Conservation (phyloP, 331 rosid species). For the Phaseolus coccineus region DNA sequence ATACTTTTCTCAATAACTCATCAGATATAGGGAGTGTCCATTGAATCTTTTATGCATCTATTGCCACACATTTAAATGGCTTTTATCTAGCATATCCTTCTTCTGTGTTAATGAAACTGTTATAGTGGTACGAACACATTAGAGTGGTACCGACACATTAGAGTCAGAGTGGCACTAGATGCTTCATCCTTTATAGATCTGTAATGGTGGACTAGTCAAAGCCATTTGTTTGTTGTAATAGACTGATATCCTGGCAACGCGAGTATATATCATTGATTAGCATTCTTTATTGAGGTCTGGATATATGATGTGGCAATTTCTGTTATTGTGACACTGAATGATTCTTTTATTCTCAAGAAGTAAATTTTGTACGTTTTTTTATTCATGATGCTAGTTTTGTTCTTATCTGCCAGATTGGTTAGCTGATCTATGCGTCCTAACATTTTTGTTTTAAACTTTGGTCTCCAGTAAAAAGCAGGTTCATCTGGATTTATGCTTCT, state of each 20-base stretch:
- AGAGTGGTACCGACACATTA: neutral
- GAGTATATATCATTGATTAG: too few species aligned
- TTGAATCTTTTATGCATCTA: neutral
- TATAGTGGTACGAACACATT: neutral
- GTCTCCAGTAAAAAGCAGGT: slow-evolving; percentile 86
- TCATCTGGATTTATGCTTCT: slow-evolving; percentile 94
- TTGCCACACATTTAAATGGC: neutral
- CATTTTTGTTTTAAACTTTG: slow-evolving; percentile 22
- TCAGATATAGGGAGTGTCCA: neutral
- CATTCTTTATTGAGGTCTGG: neutral
- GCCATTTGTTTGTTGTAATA: neutral
- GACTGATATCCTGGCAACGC: neutral
- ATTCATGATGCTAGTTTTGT: neutral
- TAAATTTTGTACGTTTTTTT: neutral
- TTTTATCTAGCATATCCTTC: neutral
- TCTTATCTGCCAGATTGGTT: neutral
- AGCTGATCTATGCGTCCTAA: slow-evolving; percentile 21
- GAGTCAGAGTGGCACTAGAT: neutral
- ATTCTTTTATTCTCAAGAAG: neutral
- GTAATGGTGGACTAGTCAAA: neutral
- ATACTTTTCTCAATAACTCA: slow-evolving; percentile 18
- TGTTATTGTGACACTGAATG: slow-evolving; percentile 19
- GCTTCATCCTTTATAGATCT: too few species aligned
- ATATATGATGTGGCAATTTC: slow-evolving; percentile 11
- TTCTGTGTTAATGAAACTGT: neutral